Conservation (phyloP, 2,329 filamentous ascomycete species). For the Drechslera avenae region DNA sequence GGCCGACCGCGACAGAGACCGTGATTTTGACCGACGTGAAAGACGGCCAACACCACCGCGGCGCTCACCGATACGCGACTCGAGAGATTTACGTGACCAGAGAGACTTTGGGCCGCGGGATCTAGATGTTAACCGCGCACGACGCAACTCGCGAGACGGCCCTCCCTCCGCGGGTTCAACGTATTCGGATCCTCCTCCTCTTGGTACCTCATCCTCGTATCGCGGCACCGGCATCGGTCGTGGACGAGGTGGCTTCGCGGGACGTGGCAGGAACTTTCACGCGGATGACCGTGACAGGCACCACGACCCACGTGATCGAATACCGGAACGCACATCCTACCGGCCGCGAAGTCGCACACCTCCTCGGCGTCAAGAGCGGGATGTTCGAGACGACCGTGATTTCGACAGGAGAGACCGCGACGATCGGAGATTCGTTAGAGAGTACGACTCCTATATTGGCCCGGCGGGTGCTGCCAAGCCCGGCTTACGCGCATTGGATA, state of each 20-base stretch:
- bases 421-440: conserved; percentile 52
- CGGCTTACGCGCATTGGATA: conserved; percentile 36
- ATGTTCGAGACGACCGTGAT: conserved; percentile 48
- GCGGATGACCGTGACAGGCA: conserved; percentile 56
- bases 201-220: conserved; percentile 59
- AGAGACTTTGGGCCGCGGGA: conserved; percentile 66
- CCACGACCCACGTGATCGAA: conserved; percentile 50
- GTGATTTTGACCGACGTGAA: conserved; percentile 60
- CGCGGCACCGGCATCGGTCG: conserved; percentile 59
- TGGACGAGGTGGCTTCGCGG: conserved; percentile 56
- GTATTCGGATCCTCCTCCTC: conserved; percentile 67
- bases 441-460: conserved; percentile 52
- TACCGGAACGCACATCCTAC: conserved; percentile 55
- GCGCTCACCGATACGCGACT: conserved; percentile 65
- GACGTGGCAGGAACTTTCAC: conserved; percentile 54
- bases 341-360: conserved; percentile 68
- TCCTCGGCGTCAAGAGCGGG: conserved; percentile 59
- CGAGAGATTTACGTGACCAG: conserved; percentile 65
- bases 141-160: conserved; percentile 73
- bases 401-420: conserved; percentile 49
- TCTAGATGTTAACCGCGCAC: conserved; percentile 69
- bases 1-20: conserved; percentile 57
- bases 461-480: conserved; percentile 40
- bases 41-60: conserved; percentile 66
- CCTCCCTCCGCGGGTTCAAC: conserved; percentile 73